Evolutionary conservation across 768 basidiomycete genomes (phyloP).

Genomic region (Suillus sp.): DNA sequence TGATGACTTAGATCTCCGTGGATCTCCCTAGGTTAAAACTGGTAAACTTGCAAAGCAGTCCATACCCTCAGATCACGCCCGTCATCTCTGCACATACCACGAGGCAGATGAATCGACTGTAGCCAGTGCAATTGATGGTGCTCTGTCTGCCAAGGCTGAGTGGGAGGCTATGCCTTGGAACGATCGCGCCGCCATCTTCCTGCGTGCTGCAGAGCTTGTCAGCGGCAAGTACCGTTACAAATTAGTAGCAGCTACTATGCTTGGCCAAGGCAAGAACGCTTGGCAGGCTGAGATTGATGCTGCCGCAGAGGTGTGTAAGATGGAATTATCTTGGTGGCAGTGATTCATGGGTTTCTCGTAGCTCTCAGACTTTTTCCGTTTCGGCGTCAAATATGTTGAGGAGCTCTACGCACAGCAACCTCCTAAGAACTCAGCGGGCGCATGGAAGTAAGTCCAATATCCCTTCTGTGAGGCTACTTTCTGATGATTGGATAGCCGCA

Average conservation of each 20-base stretch:
- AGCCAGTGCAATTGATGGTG: constrained; percentile 79
- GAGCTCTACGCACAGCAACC: constrained; percentile 94
- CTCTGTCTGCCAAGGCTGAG: constrained; percentile 79
- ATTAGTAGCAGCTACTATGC: constrained; percentile 93
- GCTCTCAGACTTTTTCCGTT: constrained; percentile 94
- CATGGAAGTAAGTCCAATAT: constrained; percentile 83
- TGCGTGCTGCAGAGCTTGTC: constrained; percentile 95
- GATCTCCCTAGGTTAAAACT: constrained; percentile 64
- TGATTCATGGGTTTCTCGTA: constrained; percentile 26
- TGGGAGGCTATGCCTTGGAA: constrained; percentile 98
- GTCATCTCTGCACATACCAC: constrained; percentile 82
- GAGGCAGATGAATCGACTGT: constrained; percentile 82
- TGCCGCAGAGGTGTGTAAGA: constrained; percentile 81
- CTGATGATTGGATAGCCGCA: constrained; percentile 58
- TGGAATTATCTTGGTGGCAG: background rate
- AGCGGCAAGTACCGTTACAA: constrained; percentile 96
- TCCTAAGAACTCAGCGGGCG: constrained; percentile 76
- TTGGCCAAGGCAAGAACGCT: constrained; percentile 98
- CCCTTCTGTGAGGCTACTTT: background rate
- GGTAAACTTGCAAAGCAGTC: constrained; percentile 77
- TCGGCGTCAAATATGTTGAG: constrained; percentile 96
- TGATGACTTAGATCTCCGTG: constrained; percentile 6
- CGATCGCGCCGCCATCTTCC: constrained; percentile 96
- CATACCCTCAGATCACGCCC: constrained; percentile 85
- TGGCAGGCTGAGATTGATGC: constrained; percentile 99